These are phyloP conservation scores for Omphalea diandra DNA, from an alignment of 441 rosid genomes.

Conservation along the genomic window DNA sequence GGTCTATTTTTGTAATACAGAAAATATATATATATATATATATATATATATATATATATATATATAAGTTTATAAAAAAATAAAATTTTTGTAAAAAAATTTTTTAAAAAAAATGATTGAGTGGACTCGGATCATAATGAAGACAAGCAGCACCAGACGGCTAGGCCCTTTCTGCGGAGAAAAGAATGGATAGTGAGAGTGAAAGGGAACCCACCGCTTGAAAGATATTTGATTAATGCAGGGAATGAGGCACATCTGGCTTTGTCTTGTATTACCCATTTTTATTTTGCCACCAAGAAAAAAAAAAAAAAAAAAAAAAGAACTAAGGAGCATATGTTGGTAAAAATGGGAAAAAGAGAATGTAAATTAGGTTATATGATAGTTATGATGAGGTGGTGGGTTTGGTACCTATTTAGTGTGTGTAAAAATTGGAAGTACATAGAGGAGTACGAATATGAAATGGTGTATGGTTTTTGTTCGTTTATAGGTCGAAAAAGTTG, in stretches of 20 bases:
- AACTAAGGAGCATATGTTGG: no score
- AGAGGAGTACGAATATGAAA: not conserved
- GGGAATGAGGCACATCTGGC: not conserved
- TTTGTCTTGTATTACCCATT: not conserved
- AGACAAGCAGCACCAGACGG: slow-evolving; percentile 57
- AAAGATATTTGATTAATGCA: not conserved
- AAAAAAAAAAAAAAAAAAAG: not conserved
- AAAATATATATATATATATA: slow-evolving; percentile 16
- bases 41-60: slow-evolving; percentile 19
- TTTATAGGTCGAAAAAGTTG: not conserved
- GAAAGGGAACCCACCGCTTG: slow-evolving; percentile 13
- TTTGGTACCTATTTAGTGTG: not conserved
- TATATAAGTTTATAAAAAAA: slow-evolving; percentile 25
- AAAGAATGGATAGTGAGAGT: slow-evolving; percentile 11
- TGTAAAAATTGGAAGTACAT: not conserved
- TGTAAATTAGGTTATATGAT: no score
- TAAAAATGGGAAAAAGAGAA: no score
- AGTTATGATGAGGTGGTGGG: not conserved
- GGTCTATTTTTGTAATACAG: slow-evolving; percentile 21
- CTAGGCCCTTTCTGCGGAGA: slow-evolving; percentile 46
- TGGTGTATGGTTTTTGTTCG: not conserved
- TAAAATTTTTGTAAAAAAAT: not conserved
- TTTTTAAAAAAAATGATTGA: slow-evolving; percentile 19
- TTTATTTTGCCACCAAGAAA: not conserved
- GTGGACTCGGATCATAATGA: slow-evolving; percentile 32